Conservation (phyloP, 768 basidiomycete genomes). For the Ramaria sp. region DNA sequence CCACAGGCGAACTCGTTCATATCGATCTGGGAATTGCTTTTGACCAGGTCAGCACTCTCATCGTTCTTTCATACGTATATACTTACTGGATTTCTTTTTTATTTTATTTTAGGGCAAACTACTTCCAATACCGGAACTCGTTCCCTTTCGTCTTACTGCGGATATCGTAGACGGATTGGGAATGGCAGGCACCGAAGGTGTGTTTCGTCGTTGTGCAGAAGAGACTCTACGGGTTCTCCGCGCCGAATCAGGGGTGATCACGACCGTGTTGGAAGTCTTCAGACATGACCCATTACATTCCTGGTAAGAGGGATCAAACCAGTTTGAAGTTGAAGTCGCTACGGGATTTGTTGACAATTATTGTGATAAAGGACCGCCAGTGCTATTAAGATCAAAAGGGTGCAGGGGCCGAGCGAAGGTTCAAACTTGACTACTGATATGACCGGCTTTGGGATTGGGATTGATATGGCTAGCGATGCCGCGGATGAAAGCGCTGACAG, state of each 20-base stretch:
- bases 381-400: slow-evolving; percentile 59
- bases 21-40: slow-evolving; percentile 97
- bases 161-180: slow-evolving; percentile 96
- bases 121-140: slow-evolving; percentile 70
- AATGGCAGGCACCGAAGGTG: slow-evolving; percentile 78
- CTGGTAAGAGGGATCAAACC: too few species aligned
- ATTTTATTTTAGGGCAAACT: slow-evolving; percentile 55
- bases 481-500: slow-evolving; percentile 86
- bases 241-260: slow-evolving; percentile 73
- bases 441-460: slow-evolving; percentile 33
- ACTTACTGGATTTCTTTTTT: neutral
- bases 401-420: slow-evolving; percentile 31
- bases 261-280: slow-evolving; percentile 95
- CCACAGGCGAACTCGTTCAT: slow-evolving; percentile 80
- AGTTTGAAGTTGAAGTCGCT: too few species aligned
- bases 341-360: too few species aligned
- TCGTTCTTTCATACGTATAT: too few species aligned
- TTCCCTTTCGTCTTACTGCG: slow-evolving; percentile 90
- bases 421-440: neutral
- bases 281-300: slow-evolving; percentile 91
- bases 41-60: slow-evolving; percentile 54
- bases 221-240: slow-evolving; percentile 88
- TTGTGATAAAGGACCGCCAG: slow-evolving; percentile 64
- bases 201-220: slow-evolving; percentile 91
- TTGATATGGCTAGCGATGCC: slow-evolving; percentile 53